Evolutionary conservation across 1,139 yeast genomes (phyloP), one percentile per base, ranked within the genome.

Genomic region (Candida tunisiensis): DNA sequence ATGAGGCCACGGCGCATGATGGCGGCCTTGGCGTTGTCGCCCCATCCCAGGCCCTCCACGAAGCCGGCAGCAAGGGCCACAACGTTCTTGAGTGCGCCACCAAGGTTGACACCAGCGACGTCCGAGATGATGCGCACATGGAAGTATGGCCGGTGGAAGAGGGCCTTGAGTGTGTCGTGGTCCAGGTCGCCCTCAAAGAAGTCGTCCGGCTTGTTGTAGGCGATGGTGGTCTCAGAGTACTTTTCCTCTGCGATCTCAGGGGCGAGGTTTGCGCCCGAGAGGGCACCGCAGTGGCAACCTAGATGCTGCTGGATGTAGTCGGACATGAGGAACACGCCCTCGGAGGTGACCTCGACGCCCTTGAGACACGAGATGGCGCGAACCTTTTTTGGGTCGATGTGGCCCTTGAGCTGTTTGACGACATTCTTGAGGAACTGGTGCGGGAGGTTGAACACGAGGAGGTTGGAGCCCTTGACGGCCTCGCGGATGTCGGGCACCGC

Each of bases 21-120:
- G 28, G 95, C 95, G 28, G 94, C 78, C 56, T 83, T 80, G 40
- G 96, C 94, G 49, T 85, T 85, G 58, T 82, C 93, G 51, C 96
- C 96, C 95, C 96, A 85, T 32, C 93, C 93, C 35, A 77, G 66
- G 41, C 95, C 95, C 56, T 80, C 93, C 35, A 83, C 94, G 49
- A 83, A 78, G 29, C 95, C 96, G 31, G 91, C 93, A 32, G 91
- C 83, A 45, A 80, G 64, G 28, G 95, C 95, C 40, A 83, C 80
- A 21, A 85, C 83, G 56, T 85, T 85, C 60, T 85, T 85, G 51
- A 85, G 65, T 4, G 96, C 96, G 44, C 95, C 96, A 23, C 93
- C 92, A 38, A 85, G 68, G 11, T 93, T 78, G 32, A 83, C 85
- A 47, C 96, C 96, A 16, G 88, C 88, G 32, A 83, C 88, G 50